These are phyloP conservation scores for Sclerotinia subarctica DNA, from an alignment of 2,329 filamentous ascomycete genomes.

Conservation along the genomic window DNA sequence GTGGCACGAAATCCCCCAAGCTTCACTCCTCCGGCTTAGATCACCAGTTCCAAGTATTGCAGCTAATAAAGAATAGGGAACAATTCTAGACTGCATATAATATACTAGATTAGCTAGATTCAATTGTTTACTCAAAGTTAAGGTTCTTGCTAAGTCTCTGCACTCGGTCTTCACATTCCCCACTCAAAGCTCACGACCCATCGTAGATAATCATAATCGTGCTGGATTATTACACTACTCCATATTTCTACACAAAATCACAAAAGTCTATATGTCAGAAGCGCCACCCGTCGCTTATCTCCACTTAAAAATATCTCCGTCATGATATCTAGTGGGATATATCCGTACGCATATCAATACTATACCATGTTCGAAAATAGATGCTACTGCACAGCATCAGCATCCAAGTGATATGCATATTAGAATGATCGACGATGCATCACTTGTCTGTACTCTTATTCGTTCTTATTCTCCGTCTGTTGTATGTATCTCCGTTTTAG, in stretches of 20 bases:
- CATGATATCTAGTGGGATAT: not conserved
- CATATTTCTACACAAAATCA: not conserved
- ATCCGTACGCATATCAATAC: not conserved
- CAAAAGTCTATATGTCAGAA: not conserved
- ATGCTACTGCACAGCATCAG: not conserved
- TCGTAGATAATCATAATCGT: not conserved
- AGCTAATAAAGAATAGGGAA: no score
- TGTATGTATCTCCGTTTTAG: no score
- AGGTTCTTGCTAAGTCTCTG: no score
- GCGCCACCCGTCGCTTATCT: not conserved
- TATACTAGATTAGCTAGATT: not conserved
- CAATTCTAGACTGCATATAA: no score
- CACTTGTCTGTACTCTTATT: no score
- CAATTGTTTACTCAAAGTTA: not conserved
- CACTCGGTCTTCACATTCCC: not conserved
- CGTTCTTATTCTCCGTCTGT: no score
- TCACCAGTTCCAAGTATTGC: no score
- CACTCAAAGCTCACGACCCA: not conserved
- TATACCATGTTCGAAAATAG: not conserved
- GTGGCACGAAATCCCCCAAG: not conserved
- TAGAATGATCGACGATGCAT: no score
- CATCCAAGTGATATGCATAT: not conserved
- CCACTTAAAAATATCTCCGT: no score
- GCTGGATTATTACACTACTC: not conserved
- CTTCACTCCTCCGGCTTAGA: not conserved